A percentile compares a stretch with the other conserved stretches of the same genome.
Conservation (phyloP, 371 early-diverging fungal genomes). For the Actinomortierella wolfii region DNA sequence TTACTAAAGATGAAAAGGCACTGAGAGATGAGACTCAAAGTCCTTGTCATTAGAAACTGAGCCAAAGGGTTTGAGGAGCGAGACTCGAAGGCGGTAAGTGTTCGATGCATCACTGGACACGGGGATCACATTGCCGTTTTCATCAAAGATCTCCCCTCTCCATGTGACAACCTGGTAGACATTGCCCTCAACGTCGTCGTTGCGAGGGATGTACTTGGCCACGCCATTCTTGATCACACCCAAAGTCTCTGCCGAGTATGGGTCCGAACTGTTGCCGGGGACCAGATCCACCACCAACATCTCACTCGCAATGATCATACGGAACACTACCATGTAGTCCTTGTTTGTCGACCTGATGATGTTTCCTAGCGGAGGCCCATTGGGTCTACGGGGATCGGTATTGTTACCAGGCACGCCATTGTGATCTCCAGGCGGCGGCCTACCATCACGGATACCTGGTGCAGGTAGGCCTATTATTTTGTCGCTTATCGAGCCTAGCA, state of each 20-base stretch:
- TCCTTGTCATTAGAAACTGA: constrained; percentile 25
- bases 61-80: constrained; percentile 40
- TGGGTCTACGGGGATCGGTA: not conserved
- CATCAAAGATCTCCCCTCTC: constrained; percentile 21
- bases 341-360: not conserved
- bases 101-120: not conserved
- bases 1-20: constrained; percentile 9
- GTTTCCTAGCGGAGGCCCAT: not conserved
- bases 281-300: constrained; percentile 30
- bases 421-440: no score
- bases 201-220: constrained; percentile 27
- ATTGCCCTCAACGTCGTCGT: constrained; percentile 33
- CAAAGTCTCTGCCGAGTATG: constrained; percentile 28
- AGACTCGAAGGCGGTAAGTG: constrained; percentile 22
- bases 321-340: constrained; percentile 21
- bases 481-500: not conserved
- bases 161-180: constrained; percentile 40
- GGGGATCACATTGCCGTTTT: constrained; percentile 10
- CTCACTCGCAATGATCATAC: constrained; percentile 31
- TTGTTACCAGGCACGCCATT: no score
- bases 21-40: constrained; percentile 37
- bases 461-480: no score
- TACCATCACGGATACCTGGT: no score
- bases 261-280: constrained; percentile 25
- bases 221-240: constrained; percentile 33